Evolutionary conservation across 78 protist species (phyloP).

Genomic region (Ministeria vibrans): DNA sequence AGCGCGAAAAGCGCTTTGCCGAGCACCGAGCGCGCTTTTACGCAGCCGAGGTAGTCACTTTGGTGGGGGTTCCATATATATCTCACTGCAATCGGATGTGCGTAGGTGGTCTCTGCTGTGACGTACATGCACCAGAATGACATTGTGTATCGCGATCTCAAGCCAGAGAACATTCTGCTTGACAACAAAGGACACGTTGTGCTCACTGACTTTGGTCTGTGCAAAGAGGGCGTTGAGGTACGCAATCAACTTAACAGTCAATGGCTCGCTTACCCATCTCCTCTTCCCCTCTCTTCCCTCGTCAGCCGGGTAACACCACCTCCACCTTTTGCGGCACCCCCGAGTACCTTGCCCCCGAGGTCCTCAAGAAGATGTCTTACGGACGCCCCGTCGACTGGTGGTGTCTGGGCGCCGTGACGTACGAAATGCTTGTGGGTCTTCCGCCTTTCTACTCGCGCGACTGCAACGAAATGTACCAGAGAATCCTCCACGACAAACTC

Average conservation of each 20-base stretch:
- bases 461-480: slow-evolving; percentile 43
- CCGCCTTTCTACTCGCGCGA: slow-evolving; percentile 54
- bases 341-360: slow-evolving; percentile 89
- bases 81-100: too few relatives aligned
- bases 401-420: slow-evolving; percentile 43
- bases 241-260: too few relatives aligned
- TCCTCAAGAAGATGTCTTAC: slow-evolving; percentile 48
- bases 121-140: slow-evolving; percentile 21
- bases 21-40: slow-evolving; percentile 32
- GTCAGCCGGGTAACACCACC: slow-evolving; percentile 38
- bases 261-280: too few relatives aligned
- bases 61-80: too few relatives aligned
- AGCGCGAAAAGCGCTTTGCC: slow-evolving; percentile 27
- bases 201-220: slow-evolving; percentile 78
- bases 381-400: slow-evolving; percentile 62
- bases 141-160: slow-evolving; percentile 82
- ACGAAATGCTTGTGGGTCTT: slow-evolving; percentile 43
- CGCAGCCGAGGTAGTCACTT: slow-evolving; percentile 61
- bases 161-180: slow-evolving; percentile 84
- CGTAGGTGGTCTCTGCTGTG: slow-evolving; percentile 25
- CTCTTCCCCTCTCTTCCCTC: too few relatives aligned
- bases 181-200: slow-evolving; percentile 75
- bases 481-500: slow-evolving; percentile 36
- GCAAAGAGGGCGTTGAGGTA: slow-evolving; percentile 26
- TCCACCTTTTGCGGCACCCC: slow-evolving; percentile 91